A percentile compares a stretch with the other conserved stretches of the same genome.
These are phyloP conservation scores for Avena sativa DNA, from an alignment of 176 grass and related monocot genomes.

Conservation along the genomic window DNA sequence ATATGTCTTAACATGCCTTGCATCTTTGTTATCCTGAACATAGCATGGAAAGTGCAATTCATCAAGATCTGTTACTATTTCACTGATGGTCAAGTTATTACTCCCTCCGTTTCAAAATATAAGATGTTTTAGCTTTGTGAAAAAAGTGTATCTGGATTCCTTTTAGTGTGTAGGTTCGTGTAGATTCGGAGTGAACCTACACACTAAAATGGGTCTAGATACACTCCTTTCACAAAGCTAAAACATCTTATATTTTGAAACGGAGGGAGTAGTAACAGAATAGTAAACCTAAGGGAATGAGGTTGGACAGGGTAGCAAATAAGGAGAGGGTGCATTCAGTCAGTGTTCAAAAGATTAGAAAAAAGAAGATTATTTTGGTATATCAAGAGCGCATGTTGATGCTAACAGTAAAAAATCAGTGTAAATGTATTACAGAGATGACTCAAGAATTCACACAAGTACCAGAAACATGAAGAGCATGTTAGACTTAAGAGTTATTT, in stretches of 20 bases:
- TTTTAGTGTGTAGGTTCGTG: no score
- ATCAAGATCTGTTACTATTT: slow-evolving; percentile 17
- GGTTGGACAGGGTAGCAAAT: not conserved
- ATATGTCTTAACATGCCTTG: slow-evolving; percentile 94
- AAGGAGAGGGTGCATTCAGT: not conserved
- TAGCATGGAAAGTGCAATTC: slow-evolving; percentile 25
- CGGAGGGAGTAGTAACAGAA: not conserved
- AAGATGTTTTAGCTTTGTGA: no score
- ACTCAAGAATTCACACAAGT: not conserved
- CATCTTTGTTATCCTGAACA: slow-evolving; percentile 94
- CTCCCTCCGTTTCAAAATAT: no score
- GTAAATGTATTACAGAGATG: no score
- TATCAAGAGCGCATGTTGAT: no score
- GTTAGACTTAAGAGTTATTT: not conserved
- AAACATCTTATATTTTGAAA: no score
- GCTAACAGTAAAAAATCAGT: no score
- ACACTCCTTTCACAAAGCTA: no score
- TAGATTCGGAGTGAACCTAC: no score
- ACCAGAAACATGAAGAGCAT: not conserved
- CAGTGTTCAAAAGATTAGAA: slow-evolving; percentile 19
- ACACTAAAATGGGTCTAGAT: no score
- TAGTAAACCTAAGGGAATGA: slow-evolving; percentile 5
- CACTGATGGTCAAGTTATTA: slow-evolving; percentile 4
- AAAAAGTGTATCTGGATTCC: no score
- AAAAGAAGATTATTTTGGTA: not conserved